Percentiles rank a stretch among this genome's conserved stretches.
These are phyloP conservation scores for Immersiella caudata DNA, from an alignment of 495 filamentous ascomycete species.

Conservation along the genomic window DNA sequence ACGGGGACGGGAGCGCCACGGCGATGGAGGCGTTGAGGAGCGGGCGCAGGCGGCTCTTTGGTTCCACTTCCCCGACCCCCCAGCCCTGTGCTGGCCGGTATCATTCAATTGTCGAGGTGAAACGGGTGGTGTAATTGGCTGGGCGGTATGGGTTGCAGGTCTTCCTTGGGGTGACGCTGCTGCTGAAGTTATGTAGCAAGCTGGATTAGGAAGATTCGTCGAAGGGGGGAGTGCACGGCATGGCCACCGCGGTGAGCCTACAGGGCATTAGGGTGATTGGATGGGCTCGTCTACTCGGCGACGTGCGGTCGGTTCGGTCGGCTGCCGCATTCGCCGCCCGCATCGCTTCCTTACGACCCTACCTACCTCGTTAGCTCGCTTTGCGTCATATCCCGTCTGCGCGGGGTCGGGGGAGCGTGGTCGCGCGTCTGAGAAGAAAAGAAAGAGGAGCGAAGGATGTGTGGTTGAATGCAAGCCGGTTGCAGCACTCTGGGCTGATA, in stretches of 20 bases:
- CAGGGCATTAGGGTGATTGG: neutral
- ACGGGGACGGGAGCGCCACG: neutral
- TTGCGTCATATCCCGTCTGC: slow-evolving; percentile 13
- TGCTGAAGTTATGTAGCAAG: neutral
- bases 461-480: neutral
- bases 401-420: neutral
- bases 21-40: neutral
- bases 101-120: neutral
- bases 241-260: neutral
- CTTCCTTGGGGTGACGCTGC: neutral
- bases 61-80: slow-evolving; percentile 1
- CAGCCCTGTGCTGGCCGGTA: neutral
- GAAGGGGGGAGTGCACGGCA: slow-evolving; percentile 4
- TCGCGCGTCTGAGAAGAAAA: neutral
- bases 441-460: neutral
- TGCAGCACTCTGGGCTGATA: neutral
- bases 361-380: slow-evolving; percentile 8
- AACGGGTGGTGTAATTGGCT: neutral
- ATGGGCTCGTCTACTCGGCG: neutral
- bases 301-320: neutral
- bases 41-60: neutral
- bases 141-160: neutral
- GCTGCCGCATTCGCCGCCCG: slow-evolving; percentile 5
- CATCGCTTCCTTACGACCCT: neutral
- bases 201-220: slow-evolving; percentile 7